Evolutionary conservation across 176 grass and related monocot species (phyloP), one percentile per base, ranked within the genome.

Genomic region (Tillandsia fasciculata): DNA sequence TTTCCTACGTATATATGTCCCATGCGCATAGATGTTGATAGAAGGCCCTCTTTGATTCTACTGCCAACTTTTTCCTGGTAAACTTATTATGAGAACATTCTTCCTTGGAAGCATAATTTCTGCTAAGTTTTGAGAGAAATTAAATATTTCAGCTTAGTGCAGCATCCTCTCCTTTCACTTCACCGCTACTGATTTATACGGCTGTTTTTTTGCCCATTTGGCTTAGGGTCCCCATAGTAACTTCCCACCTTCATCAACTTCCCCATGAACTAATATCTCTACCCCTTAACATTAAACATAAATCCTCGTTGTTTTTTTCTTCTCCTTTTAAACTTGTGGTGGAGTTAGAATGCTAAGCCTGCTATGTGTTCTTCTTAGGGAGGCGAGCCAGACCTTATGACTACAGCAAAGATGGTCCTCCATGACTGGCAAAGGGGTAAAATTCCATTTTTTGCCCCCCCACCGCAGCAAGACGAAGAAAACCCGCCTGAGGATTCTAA

Each of bases 391-490:
- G 94, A 97, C 74, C 66, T 92, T 57, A 85, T 88, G 86, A 92
- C 89, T 3, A 79, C 66, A 8, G 89, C 94, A 66, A 97, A 92
- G 86, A 92, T 97, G 89, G 77, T 97, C n/a, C 89, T 97, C 29
- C 89, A 97, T 85, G 93, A 97, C 53, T 97, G 93, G 93, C 89
- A 97, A 75, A 84, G 94, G 69, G 94, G 94, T 66, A 97, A 97
- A 82, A 92, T 97, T 69, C 94, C 94, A 2, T 92, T 97, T 72
- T 96, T 87, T 20, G 93, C 92, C 29, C 79, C 88, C 26, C 93
- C 88, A 7, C 86, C 88, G 1, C 70, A 81, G 3, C 78, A 82
- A 67, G 68, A 47, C 13, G 83, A 83, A 20, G 64, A 48, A 12
- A 67, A 47, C 48, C 63, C 69, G 57, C 64, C 82, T 6, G 82